Base-by-base conservation (phyloP, 345 rosid genomes). In the Brassica juncea region DNA sequence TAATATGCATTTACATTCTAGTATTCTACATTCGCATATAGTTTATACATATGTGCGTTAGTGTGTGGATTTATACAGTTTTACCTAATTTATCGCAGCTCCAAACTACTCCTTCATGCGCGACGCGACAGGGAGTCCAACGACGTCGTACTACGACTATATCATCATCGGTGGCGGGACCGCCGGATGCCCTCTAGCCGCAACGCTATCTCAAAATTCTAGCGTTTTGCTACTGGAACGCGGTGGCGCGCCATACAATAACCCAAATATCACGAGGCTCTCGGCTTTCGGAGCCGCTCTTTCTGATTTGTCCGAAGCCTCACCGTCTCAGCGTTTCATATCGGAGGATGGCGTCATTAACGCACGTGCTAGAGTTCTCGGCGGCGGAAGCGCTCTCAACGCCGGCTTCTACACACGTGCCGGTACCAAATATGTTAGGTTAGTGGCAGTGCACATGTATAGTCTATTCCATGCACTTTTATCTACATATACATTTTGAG, bases 121-220 rank as follows among this genome's bases (percentile, higher is more conserved):
- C 8, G 90, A 88, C 32, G 94, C 95, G 67, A 76, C 77, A 10
- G 77, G 75, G 49, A 88, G 91, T 3, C 90, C 96, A 2, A 8
- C 25, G 35, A 67, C 81, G 5, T 67, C 83, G 59, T 81, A 72
- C 70, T 82, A 68, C 63, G 84, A 82, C 80, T 92, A 92, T 85
- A 90, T 92, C 27, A 77, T 92, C 21, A 73, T 92, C 32, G 97
- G 97, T 3, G 94, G 97, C 3, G 97, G 97, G 19, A 92, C 97
- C 5, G 87, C 94, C 1, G 97, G 94, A 2, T 92, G 97, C 68
- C 93, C 97, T 0, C 71, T 92, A 47, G 97, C 97, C 4, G 93
- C 97, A 25, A 90, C 93, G 55, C 85, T 90, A 1, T 92, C 97
- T 1, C 81, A 77, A 71, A 83, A 83, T 34, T 86, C 89, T 14